phyloP scores from a whole-genome alignment of 345 rosid genomes.

The Eutrema heterophyllum region DNA sequence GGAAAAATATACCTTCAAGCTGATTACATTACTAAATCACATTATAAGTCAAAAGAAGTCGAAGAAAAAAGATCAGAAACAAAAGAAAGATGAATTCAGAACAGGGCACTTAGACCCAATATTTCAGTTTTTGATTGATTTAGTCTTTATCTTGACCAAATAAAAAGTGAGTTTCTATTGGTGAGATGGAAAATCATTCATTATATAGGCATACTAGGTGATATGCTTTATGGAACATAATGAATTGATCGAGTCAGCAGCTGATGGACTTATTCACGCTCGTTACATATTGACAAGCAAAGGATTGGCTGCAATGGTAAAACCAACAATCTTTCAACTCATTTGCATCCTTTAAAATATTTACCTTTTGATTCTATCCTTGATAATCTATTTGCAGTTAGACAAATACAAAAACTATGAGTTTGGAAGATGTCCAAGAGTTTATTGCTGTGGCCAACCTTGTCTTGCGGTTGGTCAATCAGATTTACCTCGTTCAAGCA shows the following conservation, averaged over 20 bases:
- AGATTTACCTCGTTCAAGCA: constrained; percentile 84
- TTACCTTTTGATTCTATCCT: not conserved
- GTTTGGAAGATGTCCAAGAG: constrained; percentile 98
- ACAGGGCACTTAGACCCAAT: no score
- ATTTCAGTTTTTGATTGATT: no score
- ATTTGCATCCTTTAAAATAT: not conserved
- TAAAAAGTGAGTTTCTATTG: no score
- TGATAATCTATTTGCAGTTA: constrained; percentile 42
- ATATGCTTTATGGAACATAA: no score
- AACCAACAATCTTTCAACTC: not conserved
- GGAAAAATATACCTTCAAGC: no score
- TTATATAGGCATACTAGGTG: no score
- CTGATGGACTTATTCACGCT: constrained; percentile 90
- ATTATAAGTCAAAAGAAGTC: no score
- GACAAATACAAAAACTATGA: constrained; percentile 92
- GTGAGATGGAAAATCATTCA: no score
- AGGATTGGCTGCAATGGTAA: constrained; percentile 96
- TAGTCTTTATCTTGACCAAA: no score
- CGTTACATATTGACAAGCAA: constrained; percentile 88
- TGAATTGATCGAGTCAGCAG: constrained; percentile 90
- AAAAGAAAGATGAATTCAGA: no score
- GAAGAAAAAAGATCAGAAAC: no score
- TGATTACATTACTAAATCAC: no score
- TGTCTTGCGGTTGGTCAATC: constrained; percentile 94
- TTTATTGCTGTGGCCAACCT: constrained; percentile 92